Base-by-base conservation (phyloP, 371 early-diverging fungal genomes). In the Smittium culicis region DNA sequence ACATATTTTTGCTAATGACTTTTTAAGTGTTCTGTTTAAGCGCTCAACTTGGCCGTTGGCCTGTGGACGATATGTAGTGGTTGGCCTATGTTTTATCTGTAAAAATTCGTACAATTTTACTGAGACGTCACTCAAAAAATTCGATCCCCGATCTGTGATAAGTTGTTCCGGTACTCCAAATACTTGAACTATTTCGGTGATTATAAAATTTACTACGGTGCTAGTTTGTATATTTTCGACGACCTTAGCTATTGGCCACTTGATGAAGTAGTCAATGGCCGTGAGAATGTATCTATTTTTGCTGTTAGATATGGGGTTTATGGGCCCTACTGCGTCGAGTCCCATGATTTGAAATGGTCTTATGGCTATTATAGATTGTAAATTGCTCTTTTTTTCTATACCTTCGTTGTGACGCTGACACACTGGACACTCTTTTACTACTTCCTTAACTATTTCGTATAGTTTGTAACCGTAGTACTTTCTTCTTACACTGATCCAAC, bases 281-380 rank as follows among this genome's bases (percentile, higher is more conserved):
- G 61, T 62, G n/a, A 66, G 24, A 3, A 66, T 66, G 28, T 20
- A 28, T 59, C 66, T 66, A 61, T 66, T 66, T 62, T 54, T 54
- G 14, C 33, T 54, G 25, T 56, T 61, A 11, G 66, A 58, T 32
- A 61, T 54, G 34, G 34, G 5, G 33, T 34, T 14, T 54, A 66
- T 58, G 2, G 66, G 66, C 14, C 66, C 66, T 29, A 66, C 31
- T 61, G 61, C 61, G 31, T 66, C 66, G 24, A 66, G 61, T 14
- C 58, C 66, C 20, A 66, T 20, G 5, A 61, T 66, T 29, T 54
- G 5, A 61, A 62, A 66, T 2, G 66, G 61, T 28, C 62, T 28
- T 59, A n/a, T 27, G 11, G 60, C 60, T 32, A 59, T 29, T 59
- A 59, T 59, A 5, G 60, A 31, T 14, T 59, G 5, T 27, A 59